Evolutionary conservation across 306 rosid genomes (phyloP).

Genomic region (Betula pendula): DNA sequence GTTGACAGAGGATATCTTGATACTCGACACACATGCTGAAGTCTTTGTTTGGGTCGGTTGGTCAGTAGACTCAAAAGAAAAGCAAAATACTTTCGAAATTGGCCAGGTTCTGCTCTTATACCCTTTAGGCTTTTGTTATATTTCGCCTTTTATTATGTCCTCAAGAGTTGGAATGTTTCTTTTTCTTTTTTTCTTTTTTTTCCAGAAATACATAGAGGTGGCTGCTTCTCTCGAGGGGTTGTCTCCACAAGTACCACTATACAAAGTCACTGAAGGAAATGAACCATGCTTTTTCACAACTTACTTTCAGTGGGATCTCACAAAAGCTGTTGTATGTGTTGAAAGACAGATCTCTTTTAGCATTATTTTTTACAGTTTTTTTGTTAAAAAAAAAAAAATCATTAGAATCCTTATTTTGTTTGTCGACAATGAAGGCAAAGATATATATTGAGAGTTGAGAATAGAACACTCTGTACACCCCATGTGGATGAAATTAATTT

Average conservation of each 20-base stretch:
- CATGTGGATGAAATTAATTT: not conserved
- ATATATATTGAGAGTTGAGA: not conserved
- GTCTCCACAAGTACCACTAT: conserved; percentile 76
- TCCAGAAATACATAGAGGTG: conserved; percentile 86
- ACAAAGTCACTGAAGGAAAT: conserved; percentile 92
- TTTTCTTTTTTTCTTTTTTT: conserved; percentile 17
- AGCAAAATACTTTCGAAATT: conserved; percentile 79
- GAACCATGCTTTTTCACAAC: conserved; percentile 97
- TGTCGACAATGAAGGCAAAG: not conserved
- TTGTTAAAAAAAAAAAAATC: not conserved
- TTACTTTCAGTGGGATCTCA: conserved; percentile 86
- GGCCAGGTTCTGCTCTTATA: conserved; percentile 62
- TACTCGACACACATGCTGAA: conserved; percentile 97
- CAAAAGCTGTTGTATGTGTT: conserved; percentile 77
- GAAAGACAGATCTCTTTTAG: conserved; percentile 18
- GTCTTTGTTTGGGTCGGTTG: conserved; percentile 98
- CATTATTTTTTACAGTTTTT: conserved; percentile 2
- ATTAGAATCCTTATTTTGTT: not conserved
- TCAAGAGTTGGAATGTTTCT: not conserved
- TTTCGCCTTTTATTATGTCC: conserved; percentile 10
- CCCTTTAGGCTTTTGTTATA: conserved; percentile 12
- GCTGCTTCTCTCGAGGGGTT: conserved; percentile 88
- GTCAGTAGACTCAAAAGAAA: conserved; percentile 81
- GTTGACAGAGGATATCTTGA: conserved; percentile 85
- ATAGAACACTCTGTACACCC: not conserved